phyloP scores from a whole-genome alignment of 1,284 basidiomycete genomes.

The Laetiporus sulphureus region DNA sequence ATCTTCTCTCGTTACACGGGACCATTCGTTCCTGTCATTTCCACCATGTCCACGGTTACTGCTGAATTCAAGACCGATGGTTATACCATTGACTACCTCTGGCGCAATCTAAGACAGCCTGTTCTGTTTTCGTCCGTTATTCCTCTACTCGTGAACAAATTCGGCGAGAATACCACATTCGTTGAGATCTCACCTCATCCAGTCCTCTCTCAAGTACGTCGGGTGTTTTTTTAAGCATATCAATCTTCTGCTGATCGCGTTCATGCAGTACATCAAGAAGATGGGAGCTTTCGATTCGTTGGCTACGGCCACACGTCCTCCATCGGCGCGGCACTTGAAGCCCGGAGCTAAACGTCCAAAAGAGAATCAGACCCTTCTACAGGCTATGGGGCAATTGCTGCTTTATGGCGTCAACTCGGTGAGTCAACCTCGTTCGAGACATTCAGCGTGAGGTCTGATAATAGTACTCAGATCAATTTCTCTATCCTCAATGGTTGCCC shows the following conservation, averaged over 20 bases:
- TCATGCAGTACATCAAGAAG: slow-evolving; percentile 5
- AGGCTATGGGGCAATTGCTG: slow-evolving; percentile 4
- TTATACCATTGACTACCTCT: slow-evolving; percentile 27
- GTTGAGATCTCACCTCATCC: slow-evolving; percentile 3
- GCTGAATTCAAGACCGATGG: slow-evolving; percentile 13
- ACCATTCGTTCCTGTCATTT: slow-evolving; percentile 10
- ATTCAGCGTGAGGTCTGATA: too few relatives aligned
- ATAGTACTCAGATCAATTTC: slow-evolving; percentile 8
- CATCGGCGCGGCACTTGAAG: slow-evolving; percentile 6
- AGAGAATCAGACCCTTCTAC: slow-evolving; percentile 1
- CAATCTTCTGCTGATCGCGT: too few relatives aligned
- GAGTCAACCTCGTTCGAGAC: neutral
- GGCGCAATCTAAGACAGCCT: slow-evolving; percentile 26
- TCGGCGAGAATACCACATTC: neutral
- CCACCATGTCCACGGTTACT: slow-evolving; percentile 21
- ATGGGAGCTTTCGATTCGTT: slow-evolving; percentile 6
- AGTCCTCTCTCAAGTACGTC: neutral
- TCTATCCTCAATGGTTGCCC: slow-evolving; percentile 9
- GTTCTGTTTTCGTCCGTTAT: neutral
- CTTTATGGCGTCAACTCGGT: slow-evolving; percentile 7
- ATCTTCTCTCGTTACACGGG: slow-evolving; percentile 21
- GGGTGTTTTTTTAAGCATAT: too few relatives aligned
- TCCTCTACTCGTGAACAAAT: neutral
- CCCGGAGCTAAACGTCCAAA: neutral
- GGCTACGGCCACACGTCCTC: slow-evolving; percentile 1